phyloP scores from a whole-genome alignment of 805 yeast species.

The Teunomyces gatunensis region DNA sequence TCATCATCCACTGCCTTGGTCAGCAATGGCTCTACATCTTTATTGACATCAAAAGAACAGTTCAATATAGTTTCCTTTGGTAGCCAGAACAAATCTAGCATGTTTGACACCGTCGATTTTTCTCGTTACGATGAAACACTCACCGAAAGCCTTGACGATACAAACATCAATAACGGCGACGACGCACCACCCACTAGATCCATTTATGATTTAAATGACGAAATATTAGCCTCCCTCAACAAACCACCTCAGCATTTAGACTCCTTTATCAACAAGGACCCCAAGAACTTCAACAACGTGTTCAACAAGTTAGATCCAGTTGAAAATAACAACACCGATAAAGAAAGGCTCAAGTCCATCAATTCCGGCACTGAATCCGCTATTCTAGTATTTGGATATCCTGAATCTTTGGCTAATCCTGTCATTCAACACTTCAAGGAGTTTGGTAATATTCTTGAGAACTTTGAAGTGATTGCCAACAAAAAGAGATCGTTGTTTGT shows the following conservation, averaged over 20 bases:
- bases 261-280: slow-evolving; percentile 46
- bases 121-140: slow-evolving; percentile 28
- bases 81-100: slow-evolving; percentile 20
- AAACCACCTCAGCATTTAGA: slow-evolving; percentile 35
- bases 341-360: slow-evolving; percentile 11
- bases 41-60: slow-evolving; percentile 15
- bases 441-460: slow-evolving; percentile 78
- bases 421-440: slow-evolving; percentile 72
- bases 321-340: slow-evolving; percentile 9
- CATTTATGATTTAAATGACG: slow-evolving; percentile 47
- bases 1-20: slow-evolving; percentile 5
- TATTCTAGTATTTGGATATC: slow-evolving; percentile 84
- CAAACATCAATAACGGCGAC: slow-evolving; percentile 22
- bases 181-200: slow-evolving; percentile 53
- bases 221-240: slow-evolving; percentile 35
- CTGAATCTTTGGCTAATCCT: slow-evolving; percentile 65
- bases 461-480: slow-evolving; percentile 45
- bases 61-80: slow-evolving; percentile 40
- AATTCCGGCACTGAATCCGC: slow-evolving; percentile 51
- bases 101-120: slow-evolving; percentile 21
- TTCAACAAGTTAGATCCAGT: slow-evolving; percentile 34
- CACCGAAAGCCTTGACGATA: slow-evolving; percentile 32
- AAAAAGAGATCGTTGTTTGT: slow-evolving; percentile 9
- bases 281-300: slow-evolving; percentile 43
- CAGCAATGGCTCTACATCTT: neutral